These are phyloP conservation scores for Pachysandra terminalis DNA, from an alignment of 164 flowering plant genomes.

Conservation along the genomic window DNA sequence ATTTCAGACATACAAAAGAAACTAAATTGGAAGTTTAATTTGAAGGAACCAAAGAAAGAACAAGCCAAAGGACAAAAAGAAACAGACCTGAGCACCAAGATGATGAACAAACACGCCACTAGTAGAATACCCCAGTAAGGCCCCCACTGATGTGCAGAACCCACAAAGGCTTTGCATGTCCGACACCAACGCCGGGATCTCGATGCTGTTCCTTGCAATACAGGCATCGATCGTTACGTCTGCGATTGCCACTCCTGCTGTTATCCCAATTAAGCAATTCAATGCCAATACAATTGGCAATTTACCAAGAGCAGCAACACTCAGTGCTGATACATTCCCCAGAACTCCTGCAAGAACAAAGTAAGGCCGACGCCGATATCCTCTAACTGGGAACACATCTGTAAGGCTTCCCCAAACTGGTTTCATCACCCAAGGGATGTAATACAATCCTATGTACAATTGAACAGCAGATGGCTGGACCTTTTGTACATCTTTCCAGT, in stretches of 20 bases:
- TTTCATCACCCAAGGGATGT: constrained; percentile 72
- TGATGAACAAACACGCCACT: constrained; percentile 67
- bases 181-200: constrained; percentile 46
- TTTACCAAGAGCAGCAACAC: constrained; percentile 30
- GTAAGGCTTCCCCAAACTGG: constrained; percentile 74
- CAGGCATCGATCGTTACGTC: constrained; percentile 79
- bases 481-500: constrained; percentile 81
- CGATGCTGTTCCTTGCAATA: constrained; percentile 59
- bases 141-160: constrained; percentile 55
- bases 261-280: constrained; percentile 42
- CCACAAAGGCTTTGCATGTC: constrained; percentile 79
- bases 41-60: not conserved
- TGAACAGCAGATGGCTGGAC: constrained; percentile 74
- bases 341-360: constrained; percentile 51
- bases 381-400: constrained; percentile 54
- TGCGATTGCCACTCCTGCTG: constrained; percentile 56
- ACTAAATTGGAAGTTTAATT: too few relatives aligned
- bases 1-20: not conserved
- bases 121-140: constrained; percentile 56
- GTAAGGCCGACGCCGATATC: constrained; percentile 59
- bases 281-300: constrained; percentile 42
- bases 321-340: constrained; percentile 41
- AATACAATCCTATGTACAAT: constrained; percentile 48
- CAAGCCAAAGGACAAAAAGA: not conserved
- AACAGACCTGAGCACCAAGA: constrained; percentile 62